Percentiles rank a stretch among this genome's conserved stretches.
These are phyloP conservation scores for Pseudofabraea citricarpa DNA, from an alignment of 2,329 filamentous ascomycete species.

Conservation along the genomic window DNA sequence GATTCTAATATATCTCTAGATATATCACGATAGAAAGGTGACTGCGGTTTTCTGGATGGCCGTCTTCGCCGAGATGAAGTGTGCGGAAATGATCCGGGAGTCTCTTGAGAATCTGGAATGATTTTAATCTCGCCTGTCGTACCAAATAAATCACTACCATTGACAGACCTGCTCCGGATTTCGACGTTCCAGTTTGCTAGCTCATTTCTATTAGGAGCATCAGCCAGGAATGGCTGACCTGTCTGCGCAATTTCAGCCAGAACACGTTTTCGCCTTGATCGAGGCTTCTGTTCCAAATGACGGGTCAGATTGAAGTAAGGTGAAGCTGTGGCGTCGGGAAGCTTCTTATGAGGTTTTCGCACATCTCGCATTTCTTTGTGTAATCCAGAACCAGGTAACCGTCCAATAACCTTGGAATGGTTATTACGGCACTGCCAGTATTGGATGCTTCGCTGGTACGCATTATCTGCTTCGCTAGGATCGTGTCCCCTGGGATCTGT, in stretches of 20 bases:
- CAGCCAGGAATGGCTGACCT: constrained; percentile 12
- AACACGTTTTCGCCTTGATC: constrained; percentile 14
- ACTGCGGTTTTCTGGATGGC: neutral
- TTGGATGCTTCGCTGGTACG: constrained; percentile 16
- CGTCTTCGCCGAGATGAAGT: neutral
- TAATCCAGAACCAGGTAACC: constrained; percentile 9
- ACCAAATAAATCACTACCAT: constrained; percentile 16
- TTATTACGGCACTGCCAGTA: constrained; percentile 22
- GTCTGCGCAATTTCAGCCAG: constrained; percentile 18
- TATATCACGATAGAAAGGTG: neutral
- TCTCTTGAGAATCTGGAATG: neutral
- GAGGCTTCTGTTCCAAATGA: constrained; percentile 13
- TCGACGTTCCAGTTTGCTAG: neutral
- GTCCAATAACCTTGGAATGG: constrained; percentile 16
- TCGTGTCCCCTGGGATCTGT: constrained; percentile 18
- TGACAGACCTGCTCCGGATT: constrained; percentile 3
- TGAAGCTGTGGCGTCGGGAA: constrained; percentile 20
- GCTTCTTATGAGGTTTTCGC: constrained; percentile 5
- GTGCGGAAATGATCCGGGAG: neutral
- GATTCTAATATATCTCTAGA: neutral
- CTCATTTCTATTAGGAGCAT: neutral
- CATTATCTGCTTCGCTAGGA: constrained; percentile 17
- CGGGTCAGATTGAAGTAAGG: constrained; percentile 24
- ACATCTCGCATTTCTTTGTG: neutral
- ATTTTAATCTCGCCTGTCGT: neutral